A percentile compares a stretch with the other conserved stretches of the same genome.
Evolutionary conservation across 805 yeast genomes (phyloP).

Genomic region (Sugiyamaella chiloensis): DNA sequence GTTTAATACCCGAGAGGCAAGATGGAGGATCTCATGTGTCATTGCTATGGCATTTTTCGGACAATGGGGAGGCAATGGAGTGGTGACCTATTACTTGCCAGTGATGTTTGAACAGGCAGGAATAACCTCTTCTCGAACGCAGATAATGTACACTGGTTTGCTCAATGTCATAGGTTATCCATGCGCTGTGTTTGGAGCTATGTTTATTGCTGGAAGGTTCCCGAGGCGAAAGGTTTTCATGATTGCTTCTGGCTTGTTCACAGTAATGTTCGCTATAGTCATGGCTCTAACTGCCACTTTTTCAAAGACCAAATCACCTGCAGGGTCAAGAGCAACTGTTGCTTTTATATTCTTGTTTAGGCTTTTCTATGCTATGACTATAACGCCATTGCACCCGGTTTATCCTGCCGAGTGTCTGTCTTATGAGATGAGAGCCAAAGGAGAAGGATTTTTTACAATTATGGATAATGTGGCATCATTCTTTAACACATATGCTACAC

Average conservation of each 20-base stretch:
- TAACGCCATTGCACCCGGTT: slow-evolving; percentile 39
- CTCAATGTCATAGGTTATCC: slow-evolving; percentile 16
- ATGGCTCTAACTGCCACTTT: slow-evolving; percentile 26
- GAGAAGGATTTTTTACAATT: slow-evolving; percentile 28
- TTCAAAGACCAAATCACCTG: slow-evolving; percentile 16
- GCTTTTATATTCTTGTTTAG: slow-evolving; percentile 20
- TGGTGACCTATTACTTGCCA: slow-evolving; percentile 6
- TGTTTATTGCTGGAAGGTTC: slow-evolving; percentile 19
- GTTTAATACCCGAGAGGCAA: slow-evolving; percentile 14
- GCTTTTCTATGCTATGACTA: slow-evolving; percentile 25
- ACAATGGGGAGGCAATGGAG: slow-evolving; percentile 7
- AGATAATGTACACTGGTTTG: slow-evolving; percentile 4
- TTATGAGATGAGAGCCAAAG: slow-evolving; percentile 33
- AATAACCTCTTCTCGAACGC: not conserved
- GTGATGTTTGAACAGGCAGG: not conserved
- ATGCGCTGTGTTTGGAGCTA: not conserved
- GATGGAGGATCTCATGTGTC: slow-evolving; percentile 10
- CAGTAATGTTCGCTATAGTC: slow-evolving; percentile 5
- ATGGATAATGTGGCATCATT: slow-evolving; percentile 32
- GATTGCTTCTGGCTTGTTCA: slow-evolving; percentile 15
- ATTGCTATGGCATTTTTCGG: not conserved
- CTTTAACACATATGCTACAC: slow-evolving; percentile 26
- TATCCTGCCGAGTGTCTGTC: slow-evolving; percentile 34
- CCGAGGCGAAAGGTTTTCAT: slow-evolving; percentile 29
- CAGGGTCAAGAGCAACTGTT: slow-evolving; percentile 26